Evolutionary conservation across 1,139 yeast species (phyloP), one percentile per base, ranked within the genome.

Genomic region (Saccharomyces hybrid): DNA sequence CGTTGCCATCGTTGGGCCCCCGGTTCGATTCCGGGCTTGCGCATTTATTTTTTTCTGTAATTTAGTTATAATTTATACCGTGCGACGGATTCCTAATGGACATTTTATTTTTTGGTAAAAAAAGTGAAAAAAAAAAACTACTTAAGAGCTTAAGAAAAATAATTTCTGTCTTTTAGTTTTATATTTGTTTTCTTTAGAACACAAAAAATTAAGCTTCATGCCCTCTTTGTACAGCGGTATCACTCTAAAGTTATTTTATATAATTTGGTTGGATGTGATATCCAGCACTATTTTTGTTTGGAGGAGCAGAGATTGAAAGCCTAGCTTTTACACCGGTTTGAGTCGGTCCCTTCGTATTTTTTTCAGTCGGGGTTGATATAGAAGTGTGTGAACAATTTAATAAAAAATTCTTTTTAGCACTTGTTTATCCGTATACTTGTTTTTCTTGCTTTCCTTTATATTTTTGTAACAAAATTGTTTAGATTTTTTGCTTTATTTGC

Each of bases 341-440:
- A 64, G 66, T 64, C 63, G 64, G 60, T 55, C 54, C 53, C 49
- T 58, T 41, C 51, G 26, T 49, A 16, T 2, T 16, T 42, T 47
- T 51, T 20, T 49, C 25, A 63, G 63, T 55, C 53, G 51, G 55
- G 57, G 53, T 53, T 56, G 66, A 64, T 62, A 64, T 64, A 64
- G 67, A 64, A 64, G 66, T 52, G 65, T 64, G 66, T 55, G 55
- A 49, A 63, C 66, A 64, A 38, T 34, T 41, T 29, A 48, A 2
- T 11, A 26, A 4, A 8, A 29, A 13, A 16, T 2, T 16, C 3
- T 29, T 16, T 9, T 41, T 6, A n/a, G n/a, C 4, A 13, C 16
- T 34, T 16, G 11, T 41, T 27, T 42, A 44, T 44, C 25, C 8
- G 16, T 34, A 31, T 26, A 9, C 8, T n/a, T 26, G 13, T n/a